These are phyloP conservation scores for Pistacia integerrima DNA, from an alignment of 345 rosid species.

Conservation along the genomic window DNA sequence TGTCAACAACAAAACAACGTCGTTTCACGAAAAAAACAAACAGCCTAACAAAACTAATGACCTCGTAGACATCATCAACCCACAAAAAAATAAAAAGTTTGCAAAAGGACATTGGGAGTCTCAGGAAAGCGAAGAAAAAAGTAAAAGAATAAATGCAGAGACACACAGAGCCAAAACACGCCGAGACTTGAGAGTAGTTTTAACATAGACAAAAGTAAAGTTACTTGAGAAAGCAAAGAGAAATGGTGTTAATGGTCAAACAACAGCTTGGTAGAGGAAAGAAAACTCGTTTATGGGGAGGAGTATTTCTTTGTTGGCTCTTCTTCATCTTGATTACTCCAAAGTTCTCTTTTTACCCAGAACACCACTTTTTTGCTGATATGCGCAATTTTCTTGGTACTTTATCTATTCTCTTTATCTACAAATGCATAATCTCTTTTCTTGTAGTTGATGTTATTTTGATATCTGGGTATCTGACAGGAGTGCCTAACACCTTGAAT, in stretches of 20 bases:
- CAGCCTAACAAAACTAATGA: neutral
- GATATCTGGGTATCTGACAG: slow-evolving; percentile 39
- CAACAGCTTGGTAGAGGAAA: slow-evolving; percentile 54
- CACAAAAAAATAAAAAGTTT: neutral
- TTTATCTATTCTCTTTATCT: neutral
- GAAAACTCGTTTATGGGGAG: slow-evolving; percentile 45
- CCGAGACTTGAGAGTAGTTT: neutral
- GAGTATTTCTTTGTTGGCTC: slow-evolving; percentile 58
- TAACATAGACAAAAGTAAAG: slow-evolving; percentile 13
- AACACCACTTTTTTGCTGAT: slow-evolving; percentile 63
- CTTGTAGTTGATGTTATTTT: slow-evolving; percentile 2
- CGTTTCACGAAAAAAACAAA: neutral
- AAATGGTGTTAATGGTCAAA: slow-evolving; percentile 55
- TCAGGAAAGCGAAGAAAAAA: too few relatives aligned
- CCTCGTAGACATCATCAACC: neutral
- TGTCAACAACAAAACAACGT: too few relatives aligned
- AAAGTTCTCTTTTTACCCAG: slow-evolving; percentile 54
- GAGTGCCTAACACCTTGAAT: slow-evolving; percentile 87
- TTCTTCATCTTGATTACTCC: slow-evolving; percentile 69
- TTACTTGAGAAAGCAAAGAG: neutral
- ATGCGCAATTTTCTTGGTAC: slow-evolving; percentile 86
- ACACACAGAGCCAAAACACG: neutral
- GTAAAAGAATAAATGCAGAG: neutral
- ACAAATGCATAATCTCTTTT: neutral
- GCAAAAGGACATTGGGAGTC: neutral